Evolutionary conservation across 2,329 filamentous ascomycete species (phyloP), one percentile per base, ranked within the genome.

Genomic region (Beauveria brongniartii): DNA sequence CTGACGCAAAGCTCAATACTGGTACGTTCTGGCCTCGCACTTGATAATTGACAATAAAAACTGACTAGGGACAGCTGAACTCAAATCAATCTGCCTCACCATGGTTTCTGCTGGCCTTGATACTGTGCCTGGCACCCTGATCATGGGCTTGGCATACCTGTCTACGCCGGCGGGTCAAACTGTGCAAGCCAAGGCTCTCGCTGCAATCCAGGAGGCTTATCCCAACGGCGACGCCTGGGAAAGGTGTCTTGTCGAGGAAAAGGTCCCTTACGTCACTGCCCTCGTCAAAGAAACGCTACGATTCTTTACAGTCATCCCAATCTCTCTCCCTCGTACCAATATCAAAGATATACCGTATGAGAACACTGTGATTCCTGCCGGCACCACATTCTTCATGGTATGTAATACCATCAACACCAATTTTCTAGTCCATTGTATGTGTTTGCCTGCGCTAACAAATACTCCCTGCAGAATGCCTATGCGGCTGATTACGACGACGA

Each of bases 21-120:
- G 69, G 73, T 72, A 37, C 59, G 66, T 46, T 14, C 37, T 28
- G 24, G 1, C 5, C 10, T 12, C 5, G 9, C 7, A 20, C 16
- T 5, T 41, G 10, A 8, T 10, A 28, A 58, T 20, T 14, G 18
- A 4, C 28, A 12, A 9, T 37, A 16, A 5, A 26, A 24, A 8
- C 55, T 43, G 28, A 55, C n/a, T 28, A 20, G 18, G 5, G 24
- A 20, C n/a, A 89, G 87, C 83, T 14, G 90, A 92, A 71, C 80
- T 92, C 55, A 91, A 89, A 72, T 90, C 88, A 3, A 91, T 94
- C 66, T 91, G 90, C 70, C 74, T 94, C 26, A 91, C 89, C 26
- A 92, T 93, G 83, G 87, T 93, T 0, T 89, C 87, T 1, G 90
- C 89, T 0, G 90, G 90, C 20, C 82, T 93, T 18, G 90, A 94